A percentile compares a stretch with the other conserved stretches of the same genome.
phyloP scores from a whole-genome alignment of 2,329 filamentous ascomycete species.

The Fusarium veterinarium region DNA sequence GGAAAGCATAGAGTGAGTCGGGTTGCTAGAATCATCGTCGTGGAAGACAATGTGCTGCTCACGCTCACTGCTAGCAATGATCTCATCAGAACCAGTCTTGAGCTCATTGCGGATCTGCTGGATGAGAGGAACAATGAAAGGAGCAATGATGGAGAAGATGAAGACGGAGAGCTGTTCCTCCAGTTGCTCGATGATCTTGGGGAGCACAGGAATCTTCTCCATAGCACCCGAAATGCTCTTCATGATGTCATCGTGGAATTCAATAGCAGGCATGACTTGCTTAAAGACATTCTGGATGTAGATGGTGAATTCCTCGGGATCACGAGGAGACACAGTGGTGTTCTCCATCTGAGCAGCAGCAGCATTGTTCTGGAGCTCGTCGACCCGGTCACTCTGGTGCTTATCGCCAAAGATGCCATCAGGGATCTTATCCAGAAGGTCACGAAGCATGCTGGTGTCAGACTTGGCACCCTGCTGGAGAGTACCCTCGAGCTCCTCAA shows the following conservation, averaged over 20 bases:
- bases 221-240: constrained; percentile 81
- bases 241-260: constrained; percentile 92
- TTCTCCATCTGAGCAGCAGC: constrained; percentile 80
- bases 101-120: constrained; percentile 88
- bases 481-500: constrained; percentile 87
- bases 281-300: constrained; percentile 79
- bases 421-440: constrained; percentile 85
- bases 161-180: constrained; percentile 90
- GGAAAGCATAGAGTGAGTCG: constrained; percentile 94
- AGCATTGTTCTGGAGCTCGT: constrained; percentile 83
- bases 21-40: constrained; percentile 80
- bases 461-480: constrained; percentile 72
- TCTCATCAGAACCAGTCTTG: constrained; percentile 84
- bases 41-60: constrained; percentile 90
- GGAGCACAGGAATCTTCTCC: constrained; percentile 86
- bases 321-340: constrained; percentile 77
- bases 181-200: constrained; percentile 85
- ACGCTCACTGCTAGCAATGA: constrained; percentile 84
- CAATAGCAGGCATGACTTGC: constrained; percentile 88
- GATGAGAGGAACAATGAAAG: constrained; percentile 87
- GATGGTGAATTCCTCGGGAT: constrained; percentile 86
- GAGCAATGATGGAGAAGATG: constrained; percentile 91
- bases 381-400: constrained; percentile 79
- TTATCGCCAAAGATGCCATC: constrained; percentile 81
- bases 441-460: constrained; percentile 80